Evolutionary conservation across 2,329 filamentous ascomycete species (phyloP).

Genomic region (Fusarium fracticaudum): DNA sequence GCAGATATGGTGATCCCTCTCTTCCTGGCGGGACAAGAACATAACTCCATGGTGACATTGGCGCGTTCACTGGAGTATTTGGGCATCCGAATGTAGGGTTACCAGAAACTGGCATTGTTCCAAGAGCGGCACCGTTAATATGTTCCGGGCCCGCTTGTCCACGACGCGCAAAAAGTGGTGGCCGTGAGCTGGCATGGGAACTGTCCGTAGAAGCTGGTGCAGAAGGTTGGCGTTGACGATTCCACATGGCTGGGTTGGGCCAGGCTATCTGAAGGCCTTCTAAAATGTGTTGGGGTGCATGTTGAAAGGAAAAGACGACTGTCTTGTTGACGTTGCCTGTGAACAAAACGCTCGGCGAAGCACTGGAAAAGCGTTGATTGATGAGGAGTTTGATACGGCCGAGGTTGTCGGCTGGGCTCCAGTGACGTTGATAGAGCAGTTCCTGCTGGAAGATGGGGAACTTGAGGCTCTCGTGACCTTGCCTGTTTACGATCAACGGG

Average conservation of each 20-base stretch:
- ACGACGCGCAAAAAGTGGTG: neutral
- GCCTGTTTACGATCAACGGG: constrained; percentile 62
- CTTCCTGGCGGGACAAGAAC: neutral
- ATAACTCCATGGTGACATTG: neutral
- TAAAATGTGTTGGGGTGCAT: constrained; percentile 80
- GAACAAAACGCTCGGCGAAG: constrained; percentile 56
- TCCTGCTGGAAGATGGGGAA: constrained; percentile 80
- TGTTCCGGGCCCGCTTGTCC: neutral
- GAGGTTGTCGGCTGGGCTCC: constrained; percentile 75
- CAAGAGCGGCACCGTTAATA: no score
- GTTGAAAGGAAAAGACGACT: constrained; percentile 84
- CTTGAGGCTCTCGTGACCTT: constrained; percentile 66
- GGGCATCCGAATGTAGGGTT: neutral
- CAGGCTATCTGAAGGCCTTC: constrained; percentile 80
- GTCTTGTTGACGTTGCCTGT: constrained; percentile 77
- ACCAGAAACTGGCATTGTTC: neutral
- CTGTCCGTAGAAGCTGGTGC: constrained; percentile 36
- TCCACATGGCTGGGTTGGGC: constrained; percentile 79
- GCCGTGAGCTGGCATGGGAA: constrained; percentile 49
- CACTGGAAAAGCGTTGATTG: constrained; percentile 74
- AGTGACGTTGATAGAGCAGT: constrained; percentile 74
- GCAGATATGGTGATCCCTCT: constrained; percentile 44
- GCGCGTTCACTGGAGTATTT: neutral
- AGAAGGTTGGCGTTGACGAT: constrained; percentile 37
- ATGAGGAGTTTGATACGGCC: constrained; percentile 82